Evolutionary conservation across 352 stramenopile genomes (phyloP).

Genomic region (Globisporangium acanthophoron): DNA sequence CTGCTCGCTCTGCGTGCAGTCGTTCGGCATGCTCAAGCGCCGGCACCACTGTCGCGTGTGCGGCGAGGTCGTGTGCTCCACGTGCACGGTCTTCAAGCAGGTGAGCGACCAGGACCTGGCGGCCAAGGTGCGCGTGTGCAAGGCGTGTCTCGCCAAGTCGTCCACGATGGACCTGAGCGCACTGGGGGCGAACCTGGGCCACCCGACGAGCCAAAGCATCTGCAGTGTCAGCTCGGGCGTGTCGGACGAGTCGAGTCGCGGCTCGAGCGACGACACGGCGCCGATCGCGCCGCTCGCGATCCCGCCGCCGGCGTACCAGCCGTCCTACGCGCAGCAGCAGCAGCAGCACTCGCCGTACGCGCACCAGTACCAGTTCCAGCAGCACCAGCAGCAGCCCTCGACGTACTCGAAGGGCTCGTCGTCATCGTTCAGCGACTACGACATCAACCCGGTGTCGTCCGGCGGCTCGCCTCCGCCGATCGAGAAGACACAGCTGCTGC

Average conservation of each 20-base stretch:
- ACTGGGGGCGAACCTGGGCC: constrained; percentile 3
- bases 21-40: constrained; percentile 75
- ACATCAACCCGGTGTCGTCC: constrained; percentile 22
- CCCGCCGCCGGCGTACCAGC: neutral
- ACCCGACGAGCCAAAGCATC: constrained; percentile 15
- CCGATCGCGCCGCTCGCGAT: constrained; percentile 6
- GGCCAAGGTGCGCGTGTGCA: constrained; percentile 75
- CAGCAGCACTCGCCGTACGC: neutral
- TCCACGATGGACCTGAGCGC: constrained; percentile 20
- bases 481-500: constrained; percentile 13
- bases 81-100: constrained; percentile 75
- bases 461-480: neutral
- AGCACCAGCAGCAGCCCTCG: constrained; percentile 1
- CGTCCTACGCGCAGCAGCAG: constrained; percentile 4
- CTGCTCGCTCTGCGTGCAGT: constrained; percentile 76
- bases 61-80: constrained; percentile 80
- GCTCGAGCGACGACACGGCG: constrained; percentile 15
- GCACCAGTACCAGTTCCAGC: neutral
- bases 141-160: constrained; percentile 67
- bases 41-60: constrained; percentile 85
- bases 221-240: constrained; percentile 45
- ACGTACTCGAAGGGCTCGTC: constrained; percentile 23
- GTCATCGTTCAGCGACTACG: constrained; percentile 47
- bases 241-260: constrained; percentile 34
- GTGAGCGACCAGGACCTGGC: constrained; percentile 43